These are phyloP conservation scores for Suhomyces kilbournensis DNA, from an alignment of 805 yeast genomes.

Conservation along the genomic window DNA sequence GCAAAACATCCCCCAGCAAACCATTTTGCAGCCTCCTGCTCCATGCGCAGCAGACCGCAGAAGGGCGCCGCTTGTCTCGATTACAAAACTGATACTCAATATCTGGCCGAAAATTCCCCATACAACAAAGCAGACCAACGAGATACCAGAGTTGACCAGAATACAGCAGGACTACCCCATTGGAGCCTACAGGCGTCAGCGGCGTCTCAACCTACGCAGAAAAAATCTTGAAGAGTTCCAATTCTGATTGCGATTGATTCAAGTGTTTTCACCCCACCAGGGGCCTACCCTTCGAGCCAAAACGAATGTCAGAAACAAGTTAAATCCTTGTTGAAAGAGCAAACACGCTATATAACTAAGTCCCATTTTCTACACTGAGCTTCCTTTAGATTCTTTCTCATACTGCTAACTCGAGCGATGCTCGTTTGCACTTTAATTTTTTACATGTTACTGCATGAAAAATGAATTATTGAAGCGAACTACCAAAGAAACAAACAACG, in stretches of 20 bases:
- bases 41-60: background rate
- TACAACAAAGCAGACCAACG: background rate
- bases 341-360: background rate
- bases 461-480: background rate
- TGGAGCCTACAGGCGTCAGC: background rate
- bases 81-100: background rate
- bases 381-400: background rate
- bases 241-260: background rate
- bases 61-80: background rate
- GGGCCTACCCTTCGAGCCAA: too few species aligned
- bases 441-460: background rate
- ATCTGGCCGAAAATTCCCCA: background rate
- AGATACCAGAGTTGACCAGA: background rate
- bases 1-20: background rate
- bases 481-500: background rate
- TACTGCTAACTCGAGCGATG: background rate
- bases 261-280: too few species aligned
- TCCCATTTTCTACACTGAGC: background rate
- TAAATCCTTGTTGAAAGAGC: background rate
- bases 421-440: background rate
- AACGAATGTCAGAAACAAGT: background rate
- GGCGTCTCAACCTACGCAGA: background rate
- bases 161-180: slow-evolving; percentile 2
- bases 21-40: background rate
- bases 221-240: background rate